Evolutionary conservation across 805 yeast species (phyloP).

Genomic region (Kazachstania taianensis): DNA sequence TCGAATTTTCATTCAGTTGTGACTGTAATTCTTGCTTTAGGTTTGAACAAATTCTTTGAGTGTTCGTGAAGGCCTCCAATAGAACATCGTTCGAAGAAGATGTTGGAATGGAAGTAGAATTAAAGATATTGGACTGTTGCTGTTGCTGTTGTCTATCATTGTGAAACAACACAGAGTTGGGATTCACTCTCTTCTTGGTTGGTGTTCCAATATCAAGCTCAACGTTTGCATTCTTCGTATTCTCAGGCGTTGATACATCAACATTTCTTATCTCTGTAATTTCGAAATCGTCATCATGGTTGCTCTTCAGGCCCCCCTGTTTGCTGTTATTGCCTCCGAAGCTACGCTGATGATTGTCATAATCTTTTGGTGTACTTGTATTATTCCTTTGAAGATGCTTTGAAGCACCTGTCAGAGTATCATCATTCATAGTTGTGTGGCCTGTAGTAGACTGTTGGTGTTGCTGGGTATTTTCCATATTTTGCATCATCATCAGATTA

Average conservation of each 20-base stretch:
- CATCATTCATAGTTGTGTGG: neutral
- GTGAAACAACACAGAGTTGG: neutral
- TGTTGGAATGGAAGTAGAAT: slow-evolving; percentile 2
- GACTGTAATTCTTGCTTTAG: slow-evolving; percentile 28
- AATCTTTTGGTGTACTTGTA: slow-evolving; percentile 12
- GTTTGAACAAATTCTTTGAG: slow-evolving; percentile 29
- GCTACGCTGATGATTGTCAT: no score
- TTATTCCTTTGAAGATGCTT: neutral
- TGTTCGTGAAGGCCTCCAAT: slow-evolving; percentile 32
- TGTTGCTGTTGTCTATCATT: neutral
- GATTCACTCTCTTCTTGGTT: neutral
- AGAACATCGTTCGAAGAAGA: slow-evolving; percentile 30
- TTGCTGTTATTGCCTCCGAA: no score
- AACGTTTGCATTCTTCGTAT: neutral
- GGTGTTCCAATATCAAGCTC: no score
- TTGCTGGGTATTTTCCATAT: no score
- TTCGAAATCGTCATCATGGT: slow-evolving; percentile 30
- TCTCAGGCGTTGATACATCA: neutral
- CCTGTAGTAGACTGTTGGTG: no score
- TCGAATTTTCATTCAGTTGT: slow-evolving; percentile 20
- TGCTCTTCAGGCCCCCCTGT: no score
- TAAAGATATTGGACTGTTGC: neutral
- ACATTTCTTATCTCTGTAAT: slow-evolving; percentile 34
- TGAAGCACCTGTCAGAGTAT: no score
- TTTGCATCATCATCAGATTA: slow-evolving; percentile 8